phyloP scores from a whole-genome alignment of 768 basidiomycete species.

The Leccinum incarnatum region DNA sequence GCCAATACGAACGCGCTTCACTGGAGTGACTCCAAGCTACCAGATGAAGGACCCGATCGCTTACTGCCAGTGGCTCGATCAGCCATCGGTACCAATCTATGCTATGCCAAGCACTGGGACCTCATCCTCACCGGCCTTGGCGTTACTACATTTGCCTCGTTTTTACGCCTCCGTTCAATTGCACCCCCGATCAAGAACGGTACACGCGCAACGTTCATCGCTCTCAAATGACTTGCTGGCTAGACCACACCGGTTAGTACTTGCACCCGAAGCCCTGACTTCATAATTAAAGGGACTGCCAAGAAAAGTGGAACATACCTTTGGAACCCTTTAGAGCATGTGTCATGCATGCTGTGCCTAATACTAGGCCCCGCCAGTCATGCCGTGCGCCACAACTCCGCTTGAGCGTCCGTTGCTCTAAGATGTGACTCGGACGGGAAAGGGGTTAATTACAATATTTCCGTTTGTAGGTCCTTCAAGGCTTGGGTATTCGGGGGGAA shows the following conservation, averaged over 20 bases:
- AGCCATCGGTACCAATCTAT: not conserved
- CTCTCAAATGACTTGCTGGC: not conserved
- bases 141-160: not conserved
- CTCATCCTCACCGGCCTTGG: not conserved
- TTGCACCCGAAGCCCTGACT: not conserved
- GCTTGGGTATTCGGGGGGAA: not conserved
- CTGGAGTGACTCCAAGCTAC: not conserved
- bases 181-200: not conserved
- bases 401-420: not conserved
- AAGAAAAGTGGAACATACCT: slow-evolving; percentile 4
- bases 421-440: not conserved
- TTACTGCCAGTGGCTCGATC: slow-evolving; percentile 4
- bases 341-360: slow-evolving; percentile 1
- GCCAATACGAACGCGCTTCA: not conserved
- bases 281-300: slow-evolving; percentile 1
- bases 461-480: not conserved
- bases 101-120: not conserved
- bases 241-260: not conserved
- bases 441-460: not conserved
- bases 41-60: slow-evolving; percentile 4
- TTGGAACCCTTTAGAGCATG: not conserved
- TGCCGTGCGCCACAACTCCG: not conserved
- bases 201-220: not conserved
- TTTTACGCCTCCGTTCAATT: not conserved
- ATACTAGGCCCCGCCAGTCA: not conserved